Evolutionary conservation across 352 stramenopile genomes (phyloP).

Genomic region (Aphanomyces stellatus): DNA sequence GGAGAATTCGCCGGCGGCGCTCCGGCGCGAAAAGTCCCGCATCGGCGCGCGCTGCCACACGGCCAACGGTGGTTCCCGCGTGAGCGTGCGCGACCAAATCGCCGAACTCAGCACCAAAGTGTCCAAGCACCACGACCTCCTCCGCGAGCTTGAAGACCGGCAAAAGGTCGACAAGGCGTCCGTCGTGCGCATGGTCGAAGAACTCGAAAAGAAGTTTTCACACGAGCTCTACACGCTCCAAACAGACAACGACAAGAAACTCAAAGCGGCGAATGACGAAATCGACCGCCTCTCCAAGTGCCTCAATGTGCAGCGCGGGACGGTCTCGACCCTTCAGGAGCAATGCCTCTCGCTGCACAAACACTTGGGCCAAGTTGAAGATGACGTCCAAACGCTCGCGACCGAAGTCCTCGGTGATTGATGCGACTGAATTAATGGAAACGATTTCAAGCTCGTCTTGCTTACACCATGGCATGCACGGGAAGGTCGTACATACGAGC

Average conservation of each 20-base stretch:
- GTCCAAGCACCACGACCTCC: conserved; percentile 71
- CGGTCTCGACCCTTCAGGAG: conserved; percentile 77
- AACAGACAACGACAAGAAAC: conserved; percentile 73
- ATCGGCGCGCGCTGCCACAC: conserved; percentile 9
- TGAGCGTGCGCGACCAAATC: conserved; percentile 76
- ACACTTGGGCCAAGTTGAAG: conserved; percentile 76
- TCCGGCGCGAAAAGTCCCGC: conserved; percentile 1
- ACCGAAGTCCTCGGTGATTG: conserved; percentile 73
- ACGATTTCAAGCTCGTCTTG: too few species aligned
- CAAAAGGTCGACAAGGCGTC: conserved; percentile 69
- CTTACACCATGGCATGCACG: too few species aligned
- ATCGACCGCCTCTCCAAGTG: conserved; percentile 81
- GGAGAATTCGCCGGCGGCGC: not conserved
- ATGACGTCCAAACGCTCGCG: conserved; percentile 75
- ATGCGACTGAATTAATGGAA: too few species aligned
- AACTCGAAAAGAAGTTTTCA: conserved; percentile 68
- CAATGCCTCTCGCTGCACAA: conserved; percentile 79
- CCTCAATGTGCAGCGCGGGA: conserved; percentile 69
- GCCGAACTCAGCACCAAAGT: conserved; percentile 71
- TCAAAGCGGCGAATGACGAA: conserved; percentile 71
- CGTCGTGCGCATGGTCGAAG: conserved; percentile 70
- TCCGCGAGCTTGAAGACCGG: conserved; percentile 77
- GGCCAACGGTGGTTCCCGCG: conserved; percentile 22
- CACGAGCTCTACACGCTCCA: conserved; percentile 70
- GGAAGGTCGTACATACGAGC: too few species aligned